These are phyloP conservation scores for Chaetoceros tenuissimus DNA, from an alignment of 108 stramenopile species.

Conservation along the genomic window DNA sequence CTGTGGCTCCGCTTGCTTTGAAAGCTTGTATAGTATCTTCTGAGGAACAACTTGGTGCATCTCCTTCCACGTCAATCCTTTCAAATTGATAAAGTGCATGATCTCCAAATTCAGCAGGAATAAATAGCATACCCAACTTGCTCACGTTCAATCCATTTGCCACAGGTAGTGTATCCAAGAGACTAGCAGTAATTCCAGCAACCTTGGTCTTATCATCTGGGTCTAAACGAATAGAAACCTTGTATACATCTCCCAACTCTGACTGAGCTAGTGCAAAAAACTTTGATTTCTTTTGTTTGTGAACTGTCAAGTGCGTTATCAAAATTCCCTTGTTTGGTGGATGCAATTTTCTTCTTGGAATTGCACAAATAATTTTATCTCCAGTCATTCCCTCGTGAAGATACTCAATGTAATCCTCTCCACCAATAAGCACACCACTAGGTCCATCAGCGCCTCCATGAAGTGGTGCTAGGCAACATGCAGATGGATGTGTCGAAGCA, in stretches of 20 bases:
- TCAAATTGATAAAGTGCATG: conserved; percentile 95
- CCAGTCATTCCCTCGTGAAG: conserved; percentile 59
- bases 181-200: conserved; percentile 41
- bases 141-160: conserved; percentile 86
- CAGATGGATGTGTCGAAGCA: conserved; percentile 51
- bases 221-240: conserved; percentile 67
- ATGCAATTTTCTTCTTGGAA: conserved; percentile 78
- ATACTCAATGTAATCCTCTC: conserved; percentile 90
- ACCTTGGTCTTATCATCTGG: conserved; percentile 47
- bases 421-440: conserved; percentile 90
- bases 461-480: conserved; percentile 81
- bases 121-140: conserved; percentile 85
- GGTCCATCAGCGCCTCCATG: conserved; percentile 94
- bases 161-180: conserved; percentile 87
- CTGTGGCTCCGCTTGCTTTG: conserved; percentile 3
- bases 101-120: conserved; percentile 91
- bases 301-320: conserved; percentile 69
- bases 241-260: conserved; percentile 96
- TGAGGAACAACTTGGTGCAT: conserved; percentile 40
- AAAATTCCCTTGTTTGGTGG: conserved; percentile 69
- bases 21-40: conserved; percentile 28
- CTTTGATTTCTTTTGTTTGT: conserved; percentile 85
- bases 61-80: conserved; percentile 71
- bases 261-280: conserved; percentile 94
- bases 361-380: conserved; percentile 39